Percentiles rank a stretch among this genome's conserved stretches.
phyloP scores from a whole-genome alignment of 139 green algal species.

The Chlorella sp. region DNA sequence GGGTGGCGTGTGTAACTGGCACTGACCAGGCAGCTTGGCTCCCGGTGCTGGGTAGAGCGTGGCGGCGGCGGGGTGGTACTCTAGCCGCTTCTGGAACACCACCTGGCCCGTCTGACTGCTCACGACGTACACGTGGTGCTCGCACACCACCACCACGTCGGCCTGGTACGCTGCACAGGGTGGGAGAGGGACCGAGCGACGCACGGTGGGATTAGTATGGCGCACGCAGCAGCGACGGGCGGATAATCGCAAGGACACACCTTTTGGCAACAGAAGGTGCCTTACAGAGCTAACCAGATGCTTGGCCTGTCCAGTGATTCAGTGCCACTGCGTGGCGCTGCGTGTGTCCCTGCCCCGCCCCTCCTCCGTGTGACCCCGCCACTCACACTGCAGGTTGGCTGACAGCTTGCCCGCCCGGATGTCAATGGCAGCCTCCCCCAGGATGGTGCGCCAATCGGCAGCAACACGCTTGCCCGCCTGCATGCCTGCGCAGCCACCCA shows the following conservation, averaged over 20 bases:
- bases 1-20: no score
- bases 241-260: no score
- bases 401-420: conserved; percentile 26
- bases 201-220: no score
- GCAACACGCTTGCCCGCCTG: conserved; percentile 26
- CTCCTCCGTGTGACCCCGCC: no score
- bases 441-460: conserved; percentile 43
- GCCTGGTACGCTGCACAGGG: conserved; percentile 17
- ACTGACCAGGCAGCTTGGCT: not conserved
- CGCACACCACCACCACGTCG: conserved; percentile 47
- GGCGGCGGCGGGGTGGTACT: conserved; percentile 54
- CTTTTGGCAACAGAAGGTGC: no score
- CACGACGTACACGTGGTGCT: conserved; percentile 54
- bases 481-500: no score
- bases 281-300: no score
- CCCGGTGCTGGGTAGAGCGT: conserved; percentile 35
- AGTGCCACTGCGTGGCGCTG: no score
- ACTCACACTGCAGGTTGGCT: not conserved
- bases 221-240: no score
- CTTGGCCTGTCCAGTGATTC: no score
- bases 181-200: no score
- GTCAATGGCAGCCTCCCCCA: conserved; percentile 52
- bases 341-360: no score
- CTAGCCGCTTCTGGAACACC: conserved; percentile 46
- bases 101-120: conserved; percentile 17